Percentiles rank a stretch among this genome's conserved stretches.
phyloP scores from a whole-genome alignment of 2,329 filamentous ascomycete genomes.

The Aplosporella prunicola region DNA sequence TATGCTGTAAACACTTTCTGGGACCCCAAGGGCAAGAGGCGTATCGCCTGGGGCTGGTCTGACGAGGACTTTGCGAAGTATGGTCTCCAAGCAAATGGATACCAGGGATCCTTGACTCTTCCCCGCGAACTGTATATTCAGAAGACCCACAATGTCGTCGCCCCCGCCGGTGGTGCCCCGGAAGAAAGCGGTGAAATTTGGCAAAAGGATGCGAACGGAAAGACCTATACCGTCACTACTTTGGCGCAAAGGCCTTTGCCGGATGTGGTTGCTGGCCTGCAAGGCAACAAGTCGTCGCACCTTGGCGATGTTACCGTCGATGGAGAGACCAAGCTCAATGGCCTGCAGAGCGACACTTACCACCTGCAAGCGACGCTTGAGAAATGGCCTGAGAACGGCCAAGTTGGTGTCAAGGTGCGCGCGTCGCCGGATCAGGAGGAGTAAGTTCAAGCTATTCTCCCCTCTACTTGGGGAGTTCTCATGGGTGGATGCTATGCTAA shows the following conservation, averaged over 20 bases:
- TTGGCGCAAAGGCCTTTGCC: conserved; percentile 35
- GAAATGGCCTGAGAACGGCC: conserved; percentile 24
- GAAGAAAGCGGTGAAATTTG: conserved; percentile 23
- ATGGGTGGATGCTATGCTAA: no score
- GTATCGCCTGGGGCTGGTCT: conserved; percentile 40
- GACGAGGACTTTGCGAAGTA: conserved; percentile 37
- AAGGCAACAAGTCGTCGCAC: conserved; percentile 18
- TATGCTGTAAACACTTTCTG: conserved; percentile 40
- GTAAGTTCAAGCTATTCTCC: no score
- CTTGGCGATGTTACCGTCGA: conserved; percentile 13
- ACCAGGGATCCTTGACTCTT: conserved; percentile 35
- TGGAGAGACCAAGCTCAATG: conserved; percentile 19
- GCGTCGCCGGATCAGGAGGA: conserved; percentile 35
- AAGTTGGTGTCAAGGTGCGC: conserved; percentile 34
- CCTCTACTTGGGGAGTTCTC: no score
- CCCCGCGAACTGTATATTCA: conserved; percentile 40
- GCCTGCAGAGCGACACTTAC: conserved; percentile 29
- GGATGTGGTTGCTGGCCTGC: conserved; percentile 35
- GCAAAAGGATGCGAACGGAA: background rate
- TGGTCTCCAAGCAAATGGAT: conserved; percentile 33
- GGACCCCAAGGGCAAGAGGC: conserved; percentile 39
- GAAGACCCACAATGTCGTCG: conserved; percentile 30
- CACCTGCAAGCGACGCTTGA: conserved; percentile 32
- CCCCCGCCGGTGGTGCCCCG: conserved; percentile 25
- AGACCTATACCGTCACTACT: conserved; percentile 34